Conservation (phyloP, 225 moss, liverwort and hornwort genomes). For the Antitrichia curtipendula region DNA sequence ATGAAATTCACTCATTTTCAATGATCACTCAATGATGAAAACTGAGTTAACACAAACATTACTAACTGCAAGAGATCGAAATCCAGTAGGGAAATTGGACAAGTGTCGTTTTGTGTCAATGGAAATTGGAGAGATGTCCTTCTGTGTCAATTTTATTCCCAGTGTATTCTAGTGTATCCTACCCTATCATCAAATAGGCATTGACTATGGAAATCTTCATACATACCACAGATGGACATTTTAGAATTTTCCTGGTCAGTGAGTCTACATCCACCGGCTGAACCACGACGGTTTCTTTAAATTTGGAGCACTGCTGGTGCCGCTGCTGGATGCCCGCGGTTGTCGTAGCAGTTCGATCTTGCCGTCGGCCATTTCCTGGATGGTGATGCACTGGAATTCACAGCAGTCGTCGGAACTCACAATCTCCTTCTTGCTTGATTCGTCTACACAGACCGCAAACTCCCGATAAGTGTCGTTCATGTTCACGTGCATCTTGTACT, state of each 20-base stretch:
- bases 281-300: not conserved
- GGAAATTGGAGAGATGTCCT: too few relatives aligned
- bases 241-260: not conserved
- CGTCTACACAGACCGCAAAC: not conserved
- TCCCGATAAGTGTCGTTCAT: not conserved
- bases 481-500: not conserved
- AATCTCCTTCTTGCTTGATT: not conserved
- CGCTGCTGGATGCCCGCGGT: not conserved
- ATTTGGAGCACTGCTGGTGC: not conserved
- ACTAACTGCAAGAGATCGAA: not conserved
- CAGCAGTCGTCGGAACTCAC: not conserved
- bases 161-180: not conserved
- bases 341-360: not conserved
- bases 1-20: not conserved
- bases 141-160: not conserved
- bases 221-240: not conserved
- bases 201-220: not conserved
- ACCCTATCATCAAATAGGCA: not conserved
- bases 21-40: not conserved
- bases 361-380: not conserved
- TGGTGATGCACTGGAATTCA: not conserved
- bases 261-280: not conserved
- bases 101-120: not conserved
- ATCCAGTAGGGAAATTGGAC: not conserved
- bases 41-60: not conserved